phyloP scores from a whole-genome alignment of 148 eudicot genomes.

The Amaranthus hypochondriacus region DNA sequence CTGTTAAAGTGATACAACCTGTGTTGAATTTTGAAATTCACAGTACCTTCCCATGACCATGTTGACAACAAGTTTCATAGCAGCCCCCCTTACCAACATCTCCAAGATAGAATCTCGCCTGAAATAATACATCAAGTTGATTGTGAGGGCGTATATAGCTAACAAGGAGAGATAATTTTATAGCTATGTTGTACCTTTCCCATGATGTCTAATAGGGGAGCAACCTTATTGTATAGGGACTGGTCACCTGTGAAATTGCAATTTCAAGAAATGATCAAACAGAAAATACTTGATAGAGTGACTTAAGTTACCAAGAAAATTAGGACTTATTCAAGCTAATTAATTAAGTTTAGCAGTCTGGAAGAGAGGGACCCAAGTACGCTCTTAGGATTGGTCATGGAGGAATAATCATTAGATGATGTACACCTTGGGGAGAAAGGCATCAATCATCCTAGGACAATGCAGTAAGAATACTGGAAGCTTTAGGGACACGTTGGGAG shows the following conservation, averaged over 20 bases:
- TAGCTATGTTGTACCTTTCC: constrained; percentile 60
- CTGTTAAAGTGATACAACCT: background rate
- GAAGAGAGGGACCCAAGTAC: no score
- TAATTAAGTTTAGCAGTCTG: background rate
- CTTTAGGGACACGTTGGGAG: no score
- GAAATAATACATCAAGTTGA: constrained; percentile 19
- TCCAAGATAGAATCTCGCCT: constrained; percentile 92
- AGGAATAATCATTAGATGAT: no score
- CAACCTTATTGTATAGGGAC: constrained; percentile 58
- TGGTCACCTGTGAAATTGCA: constrained; percentile 57
- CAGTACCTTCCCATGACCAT: constrained; percentile 98
- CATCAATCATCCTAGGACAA: no score
- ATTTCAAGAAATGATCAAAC: constrained; percentile 15
- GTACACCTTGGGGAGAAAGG: no score
- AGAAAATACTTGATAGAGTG: background rate
- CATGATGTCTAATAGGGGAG: constrained; percentile 80
- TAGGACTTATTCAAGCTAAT: background rate
- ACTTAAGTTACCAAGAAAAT: background rate
- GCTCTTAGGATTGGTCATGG: no score
- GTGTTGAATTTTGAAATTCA: background rate
- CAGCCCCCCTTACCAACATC: constrained; percentile 98
- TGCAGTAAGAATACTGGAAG: no score
- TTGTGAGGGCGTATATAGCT: background rate
- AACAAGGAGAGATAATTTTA: background rate
- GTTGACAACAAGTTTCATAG: constrained; percentile 98